A percentile compares a stretch with the other conserved stretches of the same genome.
Evolutionary conservation across 495 filamentous ascomycete species (phyloP).

Genomic region (Penicillium ochrochloron): DNA sequence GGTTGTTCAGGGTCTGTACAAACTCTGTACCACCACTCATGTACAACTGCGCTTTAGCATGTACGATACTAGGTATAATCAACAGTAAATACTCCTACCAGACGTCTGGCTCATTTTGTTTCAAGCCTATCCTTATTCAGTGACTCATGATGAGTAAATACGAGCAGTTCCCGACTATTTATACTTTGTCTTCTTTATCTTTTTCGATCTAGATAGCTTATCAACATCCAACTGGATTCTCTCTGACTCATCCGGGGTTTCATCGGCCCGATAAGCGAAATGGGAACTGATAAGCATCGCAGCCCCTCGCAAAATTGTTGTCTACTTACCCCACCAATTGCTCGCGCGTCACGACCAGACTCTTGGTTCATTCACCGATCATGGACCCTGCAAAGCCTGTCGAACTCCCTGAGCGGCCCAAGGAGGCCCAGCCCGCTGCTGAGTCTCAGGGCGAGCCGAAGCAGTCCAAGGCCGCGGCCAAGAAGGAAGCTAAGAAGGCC

Average conservation of each 20-base stretch:
- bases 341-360: constrained; percentile 10
- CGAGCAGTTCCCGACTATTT: not conserved
- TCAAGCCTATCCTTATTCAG: not conserved
- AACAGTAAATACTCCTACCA: constrained; percentile 8
- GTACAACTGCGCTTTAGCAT: constrained; percentile 18
- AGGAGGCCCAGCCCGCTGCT: constrained; percentile 22
- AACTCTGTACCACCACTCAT: constrained; percentile 23
- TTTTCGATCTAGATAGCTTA: not conserved
- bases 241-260: constrained; percentile 39
- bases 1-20: constrained; percentile 16
- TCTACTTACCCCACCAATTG: constrained; percentile 29
- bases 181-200: not conserved
- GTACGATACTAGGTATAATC: constrained; percentile 15
- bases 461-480: constrained; percentile 40
- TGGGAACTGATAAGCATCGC: constrained; percentile 38
- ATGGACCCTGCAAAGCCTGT: constrained; percentile 40
- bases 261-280: constrained; percentile 40
- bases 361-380: constrained; percentile 14
- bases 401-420: constrained; percentile 37
- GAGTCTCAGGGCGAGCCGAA: constrained; percentile 23
- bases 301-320: constrained; percentile 34
- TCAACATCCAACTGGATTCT: not conserved
- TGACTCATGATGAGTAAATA: constrained; percentile 6
- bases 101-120: not conserved
- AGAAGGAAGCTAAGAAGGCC: constrained; percentile 62